A percentile compares a stretch with the other conserved stretches of the same genome.
These are phyloP conservation scores for Sarocladiaceae sp. DNA, from an alignment of 2,329 filamentous ascomycete species.

Conservation along the genomic window DNA sequence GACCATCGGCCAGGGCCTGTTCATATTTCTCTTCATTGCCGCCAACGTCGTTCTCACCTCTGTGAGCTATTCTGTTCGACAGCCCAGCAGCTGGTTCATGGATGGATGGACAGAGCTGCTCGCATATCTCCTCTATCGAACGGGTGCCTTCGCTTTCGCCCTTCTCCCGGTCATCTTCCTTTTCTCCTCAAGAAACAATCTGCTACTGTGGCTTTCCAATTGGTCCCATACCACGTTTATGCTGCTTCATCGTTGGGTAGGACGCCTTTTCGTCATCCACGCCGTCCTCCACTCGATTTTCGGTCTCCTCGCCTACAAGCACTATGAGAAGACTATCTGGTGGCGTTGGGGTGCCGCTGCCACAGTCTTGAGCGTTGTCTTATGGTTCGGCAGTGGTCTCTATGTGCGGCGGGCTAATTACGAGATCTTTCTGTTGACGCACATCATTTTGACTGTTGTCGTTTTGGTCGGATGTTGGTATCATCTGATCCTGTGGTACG, in stretches of 20 bases:
- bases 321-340: slow-evolving; percentile 21
- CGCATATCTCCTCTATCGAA: slow-evolving; percentile 30
- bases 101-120: slow-evolving; percentile 21
- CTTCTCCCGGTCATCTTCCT: slow-evolving; percentile 36
- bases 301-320: slow-evolving; percentile 21
- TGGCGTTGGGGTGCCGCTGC: slow-evolving; percentile 36
- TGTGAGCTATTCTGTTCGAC: slow-evolving; percentile 44
- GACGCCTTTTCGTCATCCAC: slow-evolving; percentile 36
- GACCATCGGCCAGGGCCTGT: slow-evolving; percentile 36
- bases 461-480: slow-evolving; percentile 33
- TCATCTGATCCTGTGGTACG: slow-evolving; percentile 30
- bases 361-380: slow-evolving; percentile 22
- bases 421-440: slow-evolving; percentile 34
- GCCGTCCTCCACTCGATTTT: slow-evolving; percentile 40
- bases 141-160: slow-evolving; percentile 33
- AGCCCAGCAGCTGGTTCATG: slow-evolving; percentile 21
- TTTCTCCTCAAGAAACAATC: slow-evolving; percentile 39
- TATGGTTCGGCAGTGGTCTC: slow-evolving; percentile 22
- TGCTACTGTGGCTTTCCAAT: slow-evolving; percentile 40
- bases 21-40: slow-evolving; percentile 31
- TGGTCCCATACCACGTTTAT: slow-evolving; percentile 40
- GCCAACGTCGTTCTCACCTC: slow-evolving; percentile 30
- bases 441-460: slow-evolving; percentile 32
- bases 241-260: slow-evolving; percentile 41
- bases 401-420: slow-evolving; percentile 26